These are phyloP conservation scores for Aaosphaeria arxii DNA, from an alignment of 2,329 filamentous ascomycete genomes.

Conservation along the genomic window DNA sequence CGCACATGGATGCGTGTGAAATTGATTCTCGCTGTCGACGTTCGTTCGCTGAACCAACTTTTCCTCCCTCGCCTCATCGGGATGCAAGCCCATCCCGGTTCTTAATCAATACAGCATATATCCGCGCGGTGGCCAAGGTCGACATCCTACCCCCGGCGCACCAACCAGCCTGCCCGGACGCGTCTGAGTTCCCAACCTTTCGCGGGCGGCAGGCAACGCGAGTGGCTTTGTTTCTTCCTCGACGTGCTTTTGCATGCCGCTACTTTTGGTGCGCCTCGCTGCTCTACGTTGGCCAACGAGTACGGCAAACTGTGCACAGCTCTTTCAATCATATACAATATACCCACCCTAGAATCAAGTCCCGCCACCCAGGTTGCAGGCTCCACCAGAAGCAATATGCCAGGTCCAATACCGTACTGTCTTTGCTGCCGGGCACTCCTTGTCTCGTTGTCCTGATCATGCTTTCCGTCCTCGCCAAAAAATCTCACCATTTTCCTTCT, in stretches of 20 bases:
- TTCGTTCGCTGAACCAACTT: background rate
- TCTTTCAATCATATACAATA: too few species aligned
- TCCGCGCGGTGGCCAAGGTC: constrained; percentile 1
- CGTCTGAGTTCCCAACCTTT: background rate
- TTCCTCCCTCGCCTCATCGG: constrained; percentile 1
- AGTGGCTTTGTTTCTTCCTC: constrained; percentile 1
- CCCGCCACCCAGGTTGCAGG: constrained; percentile 12
- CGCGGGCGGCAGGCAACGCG: constrained; percentile 2
- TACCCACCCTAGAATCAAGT: background rate
- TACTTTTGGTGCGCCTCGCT: background rate
- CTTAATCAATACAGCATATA: constrained; percentile 4
- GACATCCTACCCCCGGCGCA: constrained; percentile 4
- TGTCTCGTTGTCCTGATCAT: background rate
- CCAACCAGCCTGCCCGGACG: background rate
- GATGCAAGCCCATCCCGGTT: constrained; percentile 6
- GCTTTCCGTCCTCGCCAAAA: background rate
- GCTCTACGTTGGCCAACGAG: background rate
- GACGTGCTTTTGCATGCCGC: constrained; percentile 1
- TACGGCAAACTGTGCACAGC: too few species aligned
- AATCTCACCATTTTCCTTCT: background rate
- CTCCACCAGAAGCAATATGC: background rate
- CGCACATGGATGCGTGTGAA: background rate
- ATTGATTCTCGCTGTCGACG: background rate
- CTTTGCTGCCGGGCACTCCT: background rate
- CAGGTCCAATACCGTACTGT: background rate